These are phyloP conservation scores for Macrophomina tecta DNA, from an alignment of 2,329 filamentous ascomycete genomes.

Conservation along the genomic window DNA sequence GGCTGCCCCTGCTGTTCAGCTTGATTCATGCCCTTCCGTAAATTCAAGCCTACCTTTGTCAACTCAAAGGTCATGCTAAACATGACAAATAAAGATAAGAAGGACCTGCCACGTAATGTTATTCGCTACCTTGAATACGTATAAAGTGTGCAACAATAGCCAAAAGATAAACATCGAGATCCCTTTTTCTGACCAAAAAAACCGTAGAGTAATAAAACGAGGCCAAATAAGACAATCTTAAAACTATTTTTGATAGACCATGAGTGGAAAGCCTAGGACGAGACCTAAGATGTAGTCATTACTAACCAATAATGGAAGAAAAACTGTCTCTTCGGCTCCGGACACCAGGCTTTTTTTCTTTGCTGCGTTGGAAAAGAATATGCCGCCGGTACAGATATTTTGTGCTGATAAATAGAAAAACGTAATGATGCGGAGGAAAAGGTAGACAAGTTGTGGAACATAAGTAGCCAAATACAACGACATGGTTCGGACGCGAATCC, in stretches of 20 bases:
- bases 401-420: not conserved
- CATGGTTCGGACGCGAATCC: not conserved
- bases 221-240: not conserved
- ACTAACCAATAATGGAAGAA: constrained; percentile 23
- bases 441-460: not conserved
- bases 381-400: constrained; percentile 25
- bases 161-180: not conserved
- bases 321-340: constrained; percentile 25
- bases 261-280: constrained; percentile 9
- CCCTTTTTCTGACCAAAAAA: constrained; percentile 20
- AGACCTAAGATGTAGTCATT: constrained; percentile 23
- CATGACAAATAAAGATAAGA: not conserved
- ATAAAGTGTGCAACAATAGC: constrained; percentile 1
- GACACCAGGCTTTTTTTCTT: constrained; percentile 25
- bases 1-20: not conserved
- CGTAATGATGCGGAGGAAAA: not conserved
- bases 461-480: not conserved
- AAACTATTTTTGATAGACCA: not conserved
- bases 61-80: not conserved
- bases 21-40: not conserved
- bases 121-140: constrained; percentile 25
- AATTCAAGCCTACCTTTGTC: not conserved
- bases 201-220: not conserved
- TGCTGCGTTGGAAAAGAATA: constrained; percentile 16
- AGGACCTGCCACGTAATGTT: constrained; percentile 22